Base-by-base conservation (phyloP, 139 green algal genomes). In the Coccomyxa sp. region DNA sequence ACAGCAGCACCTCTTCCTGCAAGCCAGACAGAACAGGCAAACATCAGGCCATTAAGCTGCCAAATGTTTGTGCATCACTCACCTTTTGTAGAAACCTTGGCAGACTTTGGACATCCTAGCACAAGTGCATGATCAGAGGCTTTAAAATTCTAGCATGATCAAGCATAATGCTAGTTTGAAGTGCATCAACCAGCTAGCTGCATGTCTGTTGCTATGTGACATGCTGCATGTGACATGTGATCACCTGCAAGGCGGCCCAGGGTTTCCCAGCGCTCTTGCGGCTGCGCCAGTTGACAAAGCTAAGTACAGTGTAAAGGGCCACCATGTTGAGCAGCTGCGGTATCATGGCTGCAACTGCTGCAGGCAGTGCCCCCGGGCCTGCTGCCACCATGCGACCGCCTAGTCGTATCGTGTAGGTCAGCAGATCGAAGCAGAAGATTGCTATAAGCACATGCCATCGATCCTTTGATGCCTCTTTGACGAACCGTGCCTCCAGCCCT, bases 1-100 rank as follows among this genome's bases (percentile, higher is more conserved):
- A 87, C 76, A 96, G 87, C 82, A 96, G 76, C 27, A 90, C 68
- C 87, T 96, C 93, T 85, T 95, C 92, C 91, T 96, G 90, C 85
- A 85, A 63, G 11, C 30, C 32, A 23, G 38, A 51, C 38, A 51
- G 38, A 51, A 51, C 38, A 51, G 3, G 38, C 38, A 51, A 51
- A 51, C 21, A 74, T 27, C 66, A 51, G 38, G 38, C 38, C 38
- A 51, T 51, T 51, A 7, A 51, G 38, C 38, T 51, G 38, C 38
- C 3, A 51, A 11, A 51, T 51, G 38, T 51, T 7, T 7, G 3
- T 51, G 38, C 38, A 11, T 51, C 38, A 51, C 38, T 51, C 38
- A 51, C 38, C 38, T 51, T 51, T 51, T 3, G 3, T 7, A 51
- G 38, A 51, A 51, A 7, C 38, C 7, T 7, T 51, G 3, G 7